Conservation (phyloP, 2,329 filamentous ascomycete species). For the Hypoxylon rubiginosum region DNA sequence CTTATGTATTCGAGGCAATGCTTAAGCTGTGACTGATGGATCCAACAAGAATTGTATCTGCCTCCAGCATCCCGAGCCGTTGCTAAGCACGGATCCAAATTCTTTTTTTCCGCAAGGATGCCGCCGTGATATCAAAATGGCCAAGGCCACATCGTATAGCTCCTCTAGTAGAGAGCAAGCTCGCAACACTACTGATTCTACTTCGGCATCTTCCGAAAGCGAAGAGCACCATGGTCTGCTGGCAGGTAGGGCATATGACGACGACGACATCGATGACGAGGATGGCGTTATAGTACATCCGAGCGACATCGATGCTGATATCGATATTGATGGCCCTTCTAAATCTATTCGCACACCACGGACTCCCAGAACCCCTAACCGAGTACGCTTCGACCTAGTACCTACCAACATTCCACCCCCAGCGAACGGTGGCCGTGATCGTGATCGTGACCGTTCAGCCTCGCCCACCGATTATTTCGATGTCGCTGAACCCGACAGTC, state of each 20-base stretch:
- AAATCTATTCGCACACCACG: slow-evolving; percentile 32
- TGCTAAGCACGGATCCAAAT: slow-evolving; percentile 28
- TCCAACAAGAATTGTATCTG: slow-evolving; percentile 21
- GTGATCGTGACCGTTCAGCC: slow-evolving; percentile 14
- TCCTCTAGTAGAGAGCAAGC: slow-evolving; percentile 46
- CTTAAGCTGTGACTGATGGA: slow-evolving; percentile 12
- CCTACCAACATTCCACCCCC: slow-evolving; percentile 51
- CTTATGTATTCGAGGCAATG: slow-evolving; percentile 16
- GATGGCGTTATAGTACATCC: slow-evolving; percentile 48
- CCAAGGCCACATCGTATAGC: slow-evolving; percentile 57
- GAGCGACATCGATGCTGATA: slow-evolving; percentile 26
- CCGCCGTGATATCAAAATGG: slow-evolving; percentile 58
- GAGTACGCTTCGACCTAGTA: slow-evolving; percentile 72
- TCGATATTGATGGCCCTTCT: slow-evolving; percentile 29
- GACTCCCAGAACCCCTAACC: slow-evolving; percentile 71
- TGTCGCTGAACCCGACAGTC: slow-evolving; percentile 54
- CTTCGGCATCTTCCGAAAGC: slow-evolving; percentile 45
- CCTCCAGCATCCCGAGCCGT: slow-evolving; percentile 16
- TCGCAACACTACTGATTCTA: slow-evolving; percentile 33
- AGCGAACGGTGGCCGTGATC: slow-evolving; percentile 49
- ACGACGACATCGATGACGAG: slow-evolving; percentile 43
- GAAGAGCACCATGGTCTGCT: slow-evolving; percentile 59
- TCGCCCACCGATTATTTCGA: slow-evolving; percentile 49
- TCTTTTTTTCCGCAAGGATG: slow-evolving; percentile 52
- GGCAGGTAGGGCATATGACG: slow-evolving; percentile 43